A percentile compares a stretch with the other conserved stretches of the same genome.
Conservation (phyloP, 176 grass and related monocot species). For the Triticum dicoccoides region DNA sequence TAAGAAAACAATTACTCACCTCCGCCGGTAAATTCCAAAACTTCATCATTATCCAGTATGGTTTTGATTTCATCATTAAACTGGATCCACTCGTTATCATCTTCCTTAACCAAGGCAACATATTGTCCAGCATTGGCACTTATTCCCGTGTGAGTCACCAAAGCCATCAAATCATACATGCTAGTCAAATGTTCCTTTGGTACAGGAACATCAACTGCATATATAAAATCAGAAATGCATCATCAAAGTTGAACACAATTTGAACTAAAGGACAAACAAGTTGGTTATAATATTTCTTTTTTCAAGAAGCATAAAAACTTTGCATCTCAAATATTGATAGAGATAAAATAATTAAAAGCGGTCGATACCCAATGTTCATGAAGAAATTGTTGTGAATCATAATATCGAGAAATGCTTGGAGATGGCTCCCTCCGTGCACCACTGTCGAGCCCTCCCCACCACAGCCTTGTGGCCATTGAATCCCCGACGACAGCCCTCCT, state of each 20-base stretch:
- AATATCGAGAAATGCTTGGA: no score
- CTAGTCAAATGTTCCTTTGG: background rate
- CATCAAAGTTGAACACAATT: no score
- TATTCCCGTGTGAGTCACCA: background rate
- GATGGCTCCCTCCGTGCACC: no score
- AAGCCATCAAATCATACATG: background rate
- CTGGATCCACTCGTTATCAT: background rate
- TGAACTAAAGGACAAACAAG: background rate
- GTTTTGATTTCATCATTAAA: background rate
- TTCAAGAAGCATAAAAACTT: no score
- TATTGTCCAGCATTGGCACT: background rate
- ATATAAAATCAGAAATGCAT: no score
- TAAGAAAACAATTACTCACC: background rate
- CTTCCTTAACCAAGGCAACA: background rate
- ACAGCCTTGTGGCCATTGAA: no score
- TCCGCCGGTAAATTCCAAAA: background rate
- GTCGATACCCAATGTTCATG: no score
- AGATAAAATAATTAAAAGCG: no score
- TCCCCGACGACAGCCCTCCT: no score
- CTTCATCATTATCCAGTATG: background rate
- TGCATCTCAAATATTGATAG: no score
- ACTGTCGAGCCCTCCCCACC: no score
- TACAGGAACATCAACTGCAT: background rate
- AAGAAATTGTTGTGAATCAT: no score
- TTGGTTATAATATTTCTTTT: background rate